phyloP scores from a whole-genome alignment of 78 protist species.

The Guillardia theta region DNA sequence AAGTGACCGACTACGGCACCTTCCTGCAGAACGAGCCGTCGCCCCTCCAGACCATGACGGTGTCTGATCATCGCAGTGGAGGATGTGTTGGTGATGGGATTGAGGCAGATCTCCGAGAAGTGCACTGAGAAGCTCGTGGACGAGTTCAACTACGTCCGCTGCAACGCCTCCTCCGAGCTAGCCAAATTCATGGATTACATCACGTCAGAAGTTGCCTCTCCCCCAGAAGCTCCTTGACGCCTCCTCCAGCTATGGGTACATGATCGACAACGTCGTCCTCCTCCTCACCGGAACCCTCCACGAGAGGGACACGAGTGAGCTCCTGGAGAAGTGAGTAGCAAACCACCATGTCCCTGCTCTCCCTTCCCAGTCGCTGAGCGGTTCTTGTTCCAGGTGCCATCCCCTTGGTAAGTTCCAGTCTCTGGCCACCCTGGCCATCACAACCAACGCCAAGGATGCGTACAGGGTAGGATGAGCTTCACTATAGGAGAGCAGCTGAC shows the following conservation, averaged over 20 bases:
- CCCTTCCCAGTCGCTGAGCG: conserved; percentile 55
- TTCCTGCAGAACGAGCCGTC: conserved; percentile 89
- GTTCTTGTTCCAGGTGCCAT: background rate
- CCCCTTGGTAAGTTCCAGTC: background rate
- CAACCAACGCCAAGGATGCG: conserved; percentile 80
- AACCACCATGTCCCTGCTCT: conserved; percentile 89
- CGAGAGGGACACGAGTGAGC: conserved; percentile 82
- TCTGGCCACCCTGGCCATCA: conserved; percentile 77
- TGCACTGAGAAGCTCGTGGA: conserved; percentile 68
- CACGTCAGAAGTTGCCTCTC: conserved; percentile 64
- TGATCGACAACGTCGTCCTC: conserved; percentile 97
- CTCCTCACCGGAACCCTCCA: conserved; percentile 91
- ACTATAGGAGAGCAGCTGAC: too few relatives aligned
- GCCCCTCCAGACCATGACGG: conserved; percentile 80
- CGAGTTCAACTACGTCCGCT: conserved; percentile 85
- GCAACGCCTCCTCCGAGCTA: conserved; percentile 88
- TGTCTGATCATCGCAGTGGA: conserved; percentile 39
- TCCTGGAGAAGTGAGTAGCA: conserved; percentile 89
- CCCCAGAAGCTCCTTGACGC: background rate
- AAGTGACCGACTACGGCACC: conserved; percentile 91
- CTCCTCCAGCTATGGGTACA: conserved; percentile 86
- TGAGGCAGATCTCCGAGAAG: conserved; percentile 45
- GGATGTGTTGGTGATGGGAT: background rate
- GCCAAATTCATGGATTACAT: conserved; percentile 94
- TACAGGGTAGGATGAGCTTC: too few relatives aligned